phyloP scores from a whole-genome alignment of 2,329 filamentous ascomycete genomes.

The Cladorrhinum sp. region DNA sequence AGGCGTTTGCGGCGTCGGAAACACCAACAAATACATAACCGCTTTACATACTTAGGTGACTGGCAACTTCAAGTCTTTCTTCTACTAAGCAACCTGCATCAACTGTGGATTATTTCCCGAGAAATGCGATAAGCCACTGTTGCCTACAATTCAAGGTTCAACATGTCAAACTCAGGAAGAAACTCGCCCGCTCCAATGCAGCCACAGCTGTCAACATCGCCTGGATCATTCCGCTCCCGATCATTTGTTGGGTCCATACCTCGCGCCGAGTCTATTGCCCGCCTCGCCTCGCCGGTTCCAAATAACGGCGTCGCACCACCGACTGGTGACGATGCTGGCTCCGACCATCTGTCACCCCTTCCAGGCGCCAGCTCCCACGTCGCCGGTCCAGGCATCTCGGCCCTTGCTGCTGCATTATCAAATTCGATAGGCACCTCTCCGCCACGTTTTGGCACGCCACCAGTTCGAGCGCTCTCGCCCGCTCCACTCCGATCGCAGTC shows the following conservation, averaged over 20 bases:
- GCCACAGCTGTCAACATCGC: conserved; percentile 47
- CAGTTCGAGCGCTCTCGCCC: conserved; percentile 59
- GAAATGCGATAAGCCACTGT: conserved; percentile 21
- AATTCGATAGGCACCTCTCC: conserved; percentile 69
- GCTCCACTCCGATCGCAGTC: conserved; percentile 52
- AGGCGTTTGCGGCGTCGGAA: conserved; percentile 5
- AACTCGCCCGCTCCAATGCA: conserved; percentile 31
- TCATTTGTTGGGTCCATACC: conserved; percentile 52
- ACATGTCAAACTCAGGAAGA: conserved; percentile 30
- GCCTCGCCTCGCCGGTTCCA: conserved; percentile 57
- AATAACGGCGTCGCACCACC: conserved; percentile 31
- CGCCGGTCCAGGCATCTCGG: conserved; percentile 79
- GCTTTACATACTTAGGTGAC: neutral
- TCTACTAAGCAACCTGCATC: neutral
- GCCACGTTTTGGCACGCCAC: conserved; percentile 66
- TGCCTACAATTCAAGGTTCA: conserved; percentile 4
- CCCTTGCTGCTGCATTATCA: conserved; percentile 82
- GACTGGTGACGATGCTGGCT: conserved; percentile 40
- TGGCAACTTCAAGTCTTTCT: neutral
- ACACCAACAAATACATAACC: neutral
- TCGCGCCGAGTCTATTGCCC: conserved; percentile 58
- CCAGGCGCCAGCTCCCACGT: conserved; percentile 61
- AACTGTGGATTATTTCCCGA: neutral
- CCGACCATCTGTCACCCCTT: conserved; percentile 59
- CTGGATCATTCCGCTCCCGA: conserved; percentile 44